Conservation (phyloP, 1,284 basidiomycete species). For the Puccinia triticina region DNA sequence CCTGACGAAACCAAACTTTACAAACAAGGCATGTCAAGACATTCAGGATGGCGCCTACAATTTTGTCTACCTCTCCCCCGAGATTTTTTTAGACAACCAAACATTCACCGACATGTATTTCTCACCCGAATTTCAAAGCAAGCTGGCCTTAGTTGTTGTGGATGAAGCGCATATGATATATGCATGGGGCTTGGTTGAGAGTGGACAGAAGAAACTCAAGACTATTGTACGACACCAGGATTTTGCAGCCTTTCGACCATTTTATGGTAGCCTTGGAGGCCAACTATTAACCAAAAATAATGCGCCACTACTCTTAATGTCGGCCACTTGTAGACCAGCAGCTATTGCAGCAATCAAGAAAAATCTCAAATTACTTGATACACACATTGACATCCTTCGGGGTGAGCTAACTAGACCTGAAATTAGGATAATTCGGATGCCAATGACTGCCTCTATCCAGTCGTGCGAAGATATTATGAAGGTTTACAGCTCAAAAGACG, state of each 20-base stretch:
- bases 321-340: conserved; percentile 16
- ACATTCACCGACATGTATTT: background rate
- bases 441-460: background rate
- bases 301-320: conserved; percentile 19
- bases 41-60: too few species aligned
- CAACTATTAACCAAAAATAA: conserved; percentile 4
- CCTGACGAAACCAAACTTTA: conserved; percentile 6
- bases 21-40: background rate
- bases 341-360: conserved; percentile 26
- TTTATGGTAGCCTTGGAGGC: background rate
- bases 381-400: background rate
- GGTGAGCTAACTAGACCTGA: conserved; percentile 4
- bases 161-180: conserved; percentile 25
- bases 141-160: background rate
- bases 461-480: background rate
- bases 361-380: conserved; percentile 4
- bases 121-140: conserved; percentile 21
- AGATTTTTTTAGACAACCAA: conserved; percentile 14
- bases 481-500: background rate
- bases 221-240: conserved; percentile 20
- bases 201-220: conserved; percentile 16
- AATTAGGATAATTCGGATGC: background rate
- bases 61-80: too few species aligned
- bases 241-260: background rate
- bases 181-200: conserved; percentile 23